Evolutionary conservation across 2,329 filamentous ascomycete genomes (phyloP).

Genomic region (Penicillium capsulatum): DNA sequence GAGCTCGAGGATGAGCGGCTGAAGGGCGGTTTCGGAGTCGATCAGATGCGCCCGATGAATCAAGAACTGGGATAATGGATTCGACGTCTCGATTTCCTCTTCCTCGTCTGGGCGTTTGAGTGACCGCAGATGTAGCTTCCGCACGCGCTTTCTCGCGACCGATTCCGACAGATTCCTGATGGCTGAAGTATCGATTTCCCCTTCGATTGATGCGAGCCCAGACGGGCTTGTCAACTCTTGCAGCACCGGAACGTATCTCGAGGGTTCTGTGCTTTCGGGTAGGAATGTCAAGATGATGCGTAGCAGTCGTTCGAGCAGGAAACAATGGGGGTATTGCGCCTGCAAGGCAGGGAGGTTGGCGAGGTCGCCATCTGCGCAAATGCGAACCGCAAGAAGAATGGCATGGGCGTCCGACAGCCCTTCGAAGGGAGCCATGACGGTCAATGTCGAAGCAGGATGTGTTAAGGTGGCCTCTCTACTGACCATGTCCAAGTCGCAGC

Average conservation of each 20-base stretch:
- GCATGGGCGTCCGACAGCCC: conserved; percentile 53
- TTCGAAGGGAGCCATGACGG: conserved; percentile 36
- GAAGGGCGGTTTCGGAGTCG: conserved; percentile 55
- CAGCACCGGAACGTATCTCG: conserved; percentile 47
- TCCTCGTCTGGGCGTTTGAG: conserved; percentile 46
- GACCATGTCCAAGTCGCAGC: conserved; percentile 24
- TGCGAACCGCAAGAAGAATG: conserved; percentile 55
- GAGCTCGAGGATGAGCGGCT: conserved; percentile 54
- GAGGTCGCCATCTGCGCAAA: conserved; percentile 54
- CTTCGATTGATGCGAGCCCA: conserved; percentile 18
- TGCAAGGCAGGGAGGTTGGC: conserved; percentile 50
- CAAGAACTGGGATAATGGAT: conserved; percentile 54
- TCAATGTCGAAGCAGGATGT: conserved; percentile 11
- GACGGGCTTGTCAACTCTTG: conserved; percentile 44
- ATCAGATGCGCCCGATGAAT: conserved; percentile 58
- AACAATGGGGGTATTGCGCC: conserved; percentile 44
- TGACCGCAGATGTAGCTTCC: conserved; percentile 49
- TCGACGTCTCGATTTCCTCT: conserved; percentile 42
- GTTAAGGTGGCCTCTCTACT: conserved; percentile 28
- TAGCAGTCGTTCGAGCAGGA: conserved; percentile 52
- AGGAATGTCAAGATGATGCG: conserved; percentile 59
- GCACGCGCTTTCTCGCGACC: conserved; percentile 51
- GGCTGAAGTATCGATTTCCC: conserved; percentile 44
- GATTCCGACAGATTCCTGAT: conserved; percentile 48
- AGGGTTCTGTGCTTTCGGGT: conserved; percentile 55